These are phyloP conservation scores for Scutellaria barbata DNA, from an alignment of 257 asterid genomes.

Conservation along the genomic window DNA sequence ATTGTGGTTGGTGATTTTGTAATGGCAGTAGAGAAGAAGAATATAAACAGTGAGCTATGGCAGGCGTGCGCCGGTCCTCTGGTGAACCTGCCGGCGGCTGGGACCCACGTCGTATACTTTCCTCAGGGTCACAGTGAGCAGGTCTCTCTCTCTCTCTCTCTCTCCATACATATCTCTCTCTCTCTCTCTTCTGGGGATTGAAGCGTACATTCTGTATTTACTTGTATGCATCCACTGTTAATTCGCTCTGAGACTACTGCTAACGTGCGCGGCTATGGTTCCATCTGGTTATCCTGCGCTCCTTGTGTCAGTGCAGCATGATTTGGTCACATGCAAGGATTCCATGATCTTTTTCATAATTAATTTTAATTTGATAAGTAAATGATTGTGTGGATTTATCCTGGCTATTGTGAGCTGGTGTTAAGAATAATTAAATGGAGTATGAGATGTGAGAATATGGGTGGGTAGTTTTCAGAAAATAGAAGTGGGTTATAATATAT, in stretches of 20 bases:
- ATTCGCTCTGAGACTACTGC: slow-evolving; percentile 30
- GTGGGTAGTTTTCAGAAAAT: slow-evolving; percentile 27
- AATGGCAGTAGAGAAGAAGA: slow-evolving; percentile 72
- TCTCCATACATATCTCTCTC: background rate
- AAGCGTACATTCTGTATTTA: background rate
- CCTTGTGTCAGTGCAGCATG: slow-evolving; percentile 37
- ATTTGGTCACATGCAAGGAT: slow-evolving; percentile 50
- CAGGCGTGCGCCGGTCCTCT: slow-evolving; percentile 98
- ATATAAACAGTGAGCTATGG: slow-evolving; percentile 82
- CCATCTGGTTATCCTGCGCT: slow-evolving; percentile 29
- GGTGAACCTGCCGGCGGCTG: slow-evolving; percentile 86
- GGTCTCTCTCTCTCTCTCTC: slow-evolving; percentile 44
- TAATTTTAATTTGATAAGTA: background rate
- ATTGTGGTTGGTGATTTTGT: background rate
- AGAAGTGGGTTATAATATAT: too few species aligned
- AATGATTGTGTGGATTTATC: background rate
- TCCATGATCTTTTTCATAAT: slow-evolving; percentile 37
- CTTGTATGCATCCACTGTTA: background rate
- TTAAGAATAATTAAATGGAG: slow-evolving; percentile 37
- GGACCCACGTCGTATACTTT: slow-evolving; percentile 96
- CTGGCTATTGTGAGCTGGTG: slow-evolving; percentile 53
- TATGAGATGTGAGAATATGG: slow-evolving; percentile 30
- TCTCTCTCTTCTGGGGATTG: background rate
- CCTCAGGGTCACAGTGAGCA: slow-evolving; percentile 97
- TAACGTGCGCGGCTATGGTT: slow-evolving; percentile 57